Conservation (phyloP, 352 stramenopile genomes). For the Phytophthora fragariaefolia region DNA sequence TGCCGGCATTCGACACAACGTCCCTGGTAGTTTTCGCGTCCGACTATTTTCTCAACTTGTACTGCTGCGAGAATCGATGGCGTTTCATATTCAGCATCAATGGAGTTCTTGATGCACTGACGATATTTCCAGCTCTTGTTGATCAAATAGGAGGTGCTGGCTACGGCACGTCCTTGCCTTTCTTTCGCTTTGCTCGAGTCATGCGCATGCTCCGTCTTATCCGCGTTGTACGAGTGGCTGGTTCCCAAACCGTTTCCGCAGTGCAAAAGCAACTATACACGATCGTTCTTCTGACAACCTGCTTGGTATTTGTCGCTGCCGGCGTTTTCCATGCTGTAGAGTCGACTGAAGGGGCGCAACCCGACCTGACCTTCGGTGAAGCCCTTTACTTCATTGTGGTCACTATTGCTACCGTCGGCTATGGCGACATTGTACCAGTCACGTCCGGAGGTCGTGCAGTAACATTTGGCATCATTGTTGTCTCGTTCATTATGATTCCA, state of each 20-base stretch:
- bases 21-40: slow-evolving; percentile 54
- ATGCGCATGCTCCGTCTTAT: slow-evolving; percentile 63
- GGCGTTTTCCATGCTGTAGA: slow-evolving; percentile 69
- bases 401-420: slow-evolving; percentile 63
- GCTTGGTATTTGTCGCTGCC: slow-evolving; percentile 70
- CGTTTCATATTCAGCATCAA: slow-evolving; percentile 59
- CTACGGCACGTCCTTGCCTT: slow-evolving; percentile 46
- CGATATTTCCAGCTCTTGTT: slow-evolving; percentile 59
- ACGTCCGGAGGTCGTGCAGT: slow-evolving; percentile 53
- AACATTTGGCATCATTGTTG: slow-evolving; percentile 56
- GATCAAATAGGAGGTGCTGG: slow-evolving; percentile 38
- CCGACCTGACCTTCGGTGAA: slow-evolving; percentile 56
- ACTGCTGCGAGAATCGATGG: slow-evolving; percentile 66
- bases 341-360: slow-evolving; percentile 30
- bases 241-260: slow-evolving; percentile 56
- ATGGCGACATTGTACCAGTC: slow-evolving; percentile 55
- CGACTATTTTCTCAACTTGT: slow-evolving; percentile 71
- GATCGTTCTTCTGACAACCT: slow-evolving; percentile 67
- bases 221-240: slow-evolving; percentile 53
- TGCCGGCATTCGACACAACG: slow-evolving; percentile 43
- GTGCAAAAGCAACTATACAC: slow-evolving; percentile 74
- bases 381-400: slow-evolving; percentile 70
- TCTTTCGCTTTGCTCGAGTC: slow-evolving; percentile 69
- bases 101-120: slow-evolving; percentile 64
- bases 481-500: slow-evolving; percentile 66